Conservation (phyloP, 2,329 filamentous ascomycete species). For the Catunica adiposa region DNA sequence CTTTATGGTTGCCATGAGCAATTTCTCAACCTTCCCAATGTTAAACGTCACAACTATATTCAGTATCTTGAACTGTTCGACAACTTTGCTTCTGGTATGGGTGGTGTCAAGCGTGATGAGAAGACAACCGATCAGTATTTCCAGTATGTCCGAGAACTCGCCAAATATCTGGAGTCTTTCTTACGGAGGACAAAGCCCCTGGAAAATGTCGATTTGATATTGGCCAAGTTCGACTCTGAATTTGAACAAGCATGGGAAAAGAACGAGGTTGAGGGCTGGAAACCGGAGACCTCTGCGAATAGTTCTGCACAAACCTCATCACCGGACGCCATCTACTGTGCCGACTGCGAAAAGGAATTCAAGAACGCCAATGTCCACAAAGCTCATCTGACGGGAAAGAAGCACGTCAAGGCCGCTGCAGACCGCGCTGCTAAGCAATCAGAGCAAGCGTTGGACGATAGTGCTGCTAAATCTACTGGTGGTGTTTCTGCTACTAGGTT, state of each 20-base stretch:
- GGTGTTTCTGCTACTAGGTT: slow-evolving; percentile 35
- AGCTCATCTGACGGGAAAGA: slow-evolving; percentile 74
- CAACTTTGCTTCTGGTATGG: slow-evolving; percentile 57
- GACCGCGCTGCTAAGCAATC: slow-evolving; percentile 36
- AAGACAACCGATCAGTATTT: slow-evolving; percentile 92
- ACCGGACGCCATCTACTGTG: slow-evolving; percentile 66
- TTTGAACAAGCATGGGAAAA: slow-evolving; percentile 73
- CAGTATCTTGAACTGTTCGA: slow-evolving; percentile 91
- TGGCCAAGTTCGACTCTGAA: slow-evolving; percentile 61
- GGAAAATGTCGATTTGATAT: slow-evolving; percentile 67
- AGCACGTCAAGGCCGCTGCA: slow-evolving; percentile 74
- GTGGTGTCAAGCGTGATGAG: slow-evolving; percentile 59
- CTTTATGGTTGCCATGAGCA: slow-evolving; percentile 69
- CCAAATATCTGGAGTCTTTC: slow-evolving; percentile 73
- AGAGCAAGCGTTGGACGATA: slow-evolving; percentile 19
- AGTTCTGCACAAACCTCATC: slow-evolving; percentile 18
- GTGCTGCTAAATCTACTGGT: slow-evolving; percentile 18
- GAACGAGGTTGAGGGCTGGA: slow-evolving; percentile 67
- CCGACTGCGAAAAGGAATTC: slow-evolving; percentile 87
- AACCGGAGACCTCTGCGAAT: slow-evolving; percentile 32
- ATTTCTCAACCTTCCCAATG: slow-evolving; percentile 75
- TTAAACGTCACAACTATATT: slow-evolving; percentile 73
- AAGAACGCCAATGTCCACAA: slow-evolving; percentile 92
- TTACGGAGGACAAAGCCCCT: slow-evolving; percentile 71
- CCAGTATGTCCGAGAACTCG: slow-evolving; percentile 65